phyloP scores from a whole-genome alignment of 345 rosid genomes.

The Eutrema heterophyllum region DNA sequence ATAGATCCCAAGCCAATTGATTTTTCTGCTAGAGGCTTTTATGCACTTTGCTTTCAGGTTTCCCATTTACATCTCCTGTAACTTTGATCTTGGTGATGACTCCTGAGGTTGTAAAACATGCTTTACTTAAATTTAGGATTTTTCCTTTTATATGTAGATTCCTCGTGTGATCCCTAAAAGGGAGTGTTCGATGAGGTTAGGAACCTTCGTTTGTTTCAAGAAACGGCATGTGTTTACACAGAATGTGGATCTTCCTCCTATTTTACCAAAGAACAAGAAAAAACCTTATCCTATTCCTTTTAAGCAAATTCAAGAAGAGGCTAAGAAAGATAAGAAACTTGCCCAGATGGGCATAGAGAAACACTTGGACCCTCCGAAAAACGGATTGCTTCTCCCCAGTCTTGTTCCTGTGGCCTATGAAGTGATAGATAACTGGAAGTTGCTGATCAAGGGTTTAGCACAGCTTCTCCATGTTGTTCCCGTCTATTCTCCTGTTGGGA shows the following conservation, averaged over 20 bases:
- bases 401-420: conserved; percentile 69
- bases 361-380: conserved; percentile 77
- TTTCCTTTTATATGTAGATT: conserved; percentile 33
- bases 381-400: conserved; percentile 70
- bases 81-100: background rate
- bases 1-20: background rate
- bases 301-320: conserved; percentile 57
- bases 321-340: conserved; percentile 61
- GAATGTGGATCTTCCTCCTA: conserved; percentile 75
- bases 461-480: conserved; percentile 76
- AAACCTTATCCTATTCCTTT: conserved; percentile 78
- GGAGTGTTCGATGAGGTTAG: conserved; percentile 21
- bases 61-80: background rate
- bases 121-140: background rate
- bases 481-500: conserved; percentile 17
- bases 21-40: conserved; percentile 14
- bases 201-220: conserved; percentile 39
- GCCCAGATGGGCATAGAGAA: conserved; percentile 79
- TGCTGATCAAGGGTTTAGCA: conserved; percentile 68
- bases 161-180: conserved; percentile 20
- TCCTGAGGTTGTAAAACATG: background rate
- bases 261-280: conserved; percentile 73
- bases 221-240: conserved; percentile 41
- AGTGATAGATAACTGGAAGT: conserved; percentile 73
- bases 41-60: conserved; percentile 26